phyloP scores from a whole-genome alignment of 148 eudicot genomes.

The Beta vulgaris region DNA sequence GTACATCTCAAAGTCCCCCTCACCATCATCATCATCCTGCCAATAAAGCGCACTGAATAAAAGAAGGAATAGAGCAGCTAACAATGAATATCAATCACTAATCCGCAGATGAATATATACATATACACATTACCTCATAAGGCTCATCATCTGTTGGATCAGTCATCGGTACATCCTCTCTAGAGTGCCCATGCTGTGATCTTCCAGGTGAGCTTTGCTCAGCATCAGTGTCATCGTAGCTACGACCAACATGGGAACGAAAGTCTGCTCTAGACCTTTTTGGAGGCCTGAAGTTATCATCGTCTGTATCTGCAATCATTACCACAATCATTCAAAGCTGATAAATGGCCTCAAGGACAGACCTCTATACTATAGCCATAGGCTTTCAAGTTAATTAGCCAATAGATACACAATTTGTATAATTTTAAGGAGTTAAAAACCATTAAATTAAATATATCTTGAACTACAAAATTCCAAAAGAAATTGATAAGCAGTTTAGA shows the following conservation, averaged over 20 bases:
- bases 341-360: neutral
- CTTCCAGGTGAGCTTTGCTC: constrained; percentile 90
- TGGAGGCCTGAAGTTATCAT: constrained; percentile 74
- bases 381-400: too few relatives aligned
- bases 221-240: constrained; percentile 68
- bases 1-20: constrained; percentile 87
- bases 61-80: neutral
- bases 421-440: too few relatives aligned
- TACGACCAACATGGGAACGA: constrained; percentile 47
- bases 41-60: constrained; percentile 6
- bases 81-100: neutral
- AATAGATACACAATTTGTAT: too few relatives aligned
- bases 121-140: constrained; percentile 51
- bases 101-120: neutral
- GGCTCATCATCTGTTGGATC: constrained; percentile 78
- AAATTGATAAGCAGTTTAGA: neutral
- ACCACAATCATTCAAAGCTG: neutral
- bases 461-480: too few relatives aligned
- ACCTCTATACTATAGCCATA: neutral
- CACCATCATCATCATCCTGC: constrained; percentile 83
- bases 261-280: constrained; percentile 67
- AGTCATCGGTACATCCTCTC: constrained; percentile 83
- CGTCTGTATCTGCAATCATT: constrained; percentile 69
- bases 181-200: constrained; percentile 58
- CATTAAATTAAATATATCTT: too few relatives aligned